Evolutionary conservation across 176 grass and related monocot species (phyloP), one percentile per base, ranked within the genome.

Genomic region (Echinochloa phyllopogon): DNA sequence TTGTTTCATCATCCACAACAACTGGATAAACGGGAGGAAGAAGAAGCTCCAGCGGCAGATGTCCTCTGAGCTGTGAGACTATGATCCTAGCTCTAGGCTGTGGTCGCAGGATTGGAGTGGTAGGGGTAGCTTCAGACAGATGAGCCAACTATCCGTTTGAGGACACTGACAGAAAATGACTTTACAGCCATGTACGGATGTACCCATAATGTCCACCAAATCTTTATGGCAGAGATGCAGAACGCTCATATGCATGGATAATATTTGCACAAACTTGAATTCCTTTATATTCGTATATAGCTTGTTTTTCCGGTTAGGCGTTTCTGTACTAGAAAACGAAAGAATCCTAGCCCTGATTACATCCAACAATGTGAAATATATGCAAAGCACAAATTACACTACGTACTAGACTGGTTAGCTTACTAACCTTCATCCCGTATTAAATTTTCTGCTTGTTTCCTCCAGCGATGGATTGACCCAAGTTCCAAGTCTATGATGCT

Each of bases 1-100:
- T 11, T 98, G 91, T 61, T 87, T 90, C 17, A 76, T 95, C 44
- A 55, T 98, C 21, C 96, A 98, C 83, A 95, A 98, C 71, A 98
- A 98, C 70, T 95, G 96, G 93, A 89, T 94, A 57, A 87, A 56
- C 6, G 89, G 91, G 45, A 90, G 96, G 80, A 92, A 78, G 59
- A 94, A 82, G 68, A 98, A 98, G 59, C 82, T 95, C 9, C 52
- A 39, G 15, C 84, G 93, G 10, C 96, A 98, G 79, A 82, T 94
- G 40, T 25, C 18, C 0, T 94, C 93, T 65, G 91, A 91, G 40
- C 83, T 96, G 14, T 96, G 96, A 89, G 80, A 94, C 36, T 98
- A 98, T 65, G 91, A 96, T 88, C 91, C 91, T 27, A 69, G 72
- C 80, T 94, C 72, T 14, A 92, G 93, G 87, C 37, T 92, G 62